phyloP scores from a whole-genome alignment of 2,329 filamentous ascomycete species.

The Cladophialophora immunda region DNA sequence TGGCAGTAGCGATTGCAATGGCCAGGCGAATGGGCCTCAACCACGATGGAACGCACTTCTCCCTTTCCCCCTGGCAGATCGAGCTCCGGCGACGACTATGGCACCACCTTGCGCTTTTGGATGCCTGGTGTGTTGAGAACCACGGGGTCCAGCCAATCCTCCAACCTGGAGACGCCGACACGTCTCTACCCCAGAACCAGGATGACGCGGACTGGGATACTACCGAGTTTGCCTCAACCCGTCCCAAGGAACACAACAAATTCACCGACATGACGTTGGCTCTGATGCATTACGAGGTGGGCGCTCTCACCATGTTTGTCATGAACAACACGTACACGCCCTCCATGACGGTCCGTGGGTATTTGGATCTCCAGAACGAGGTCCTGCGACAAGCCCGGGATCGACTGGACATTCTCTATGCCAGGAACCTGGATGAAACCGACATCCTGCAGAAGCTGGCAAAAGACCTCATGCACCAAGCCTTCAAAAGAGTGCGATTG shows the following conservation, averaged over 20 bases:
- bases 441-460: constrained; percentile 19
- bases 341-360: constrained; percentile 9
- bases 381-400: constrained; percentile 21
- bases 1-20: constrained; percentile 16
- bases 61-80: constrained; percentile 61
- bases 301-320: constrained; percentile 17
- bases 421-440: constrained; percentile 13
- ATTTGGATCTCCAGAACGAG: constrained; percentile 24
- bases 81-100: constrained; percentile 49
- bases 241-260: constrained; percentile 2
- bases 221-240: constrained; percentile 20
- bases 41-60: constrained; percentile 59
- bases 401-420: constrained; percentile 17
- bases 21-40: constrained; percentile 46
- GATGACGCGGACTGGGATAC: constrained; percentile 24
- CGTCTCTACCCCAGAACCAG: constrained; percentile 14
- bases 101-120: constrained; percentile 44
- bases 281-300: constrained; percentile 22
- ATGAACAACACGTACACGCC: constrained; percentile 19
- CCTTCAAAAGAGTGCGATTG: constrained; percentile 14
- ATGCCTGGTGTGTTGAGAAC: constrained; percentile 60
- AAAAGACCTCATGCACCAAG: constrained; percentile 14
- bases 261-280: constrained; percentile 22
- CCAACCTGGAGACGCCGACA: constrained; percentile 1
- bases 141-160: constrained; percentile 21